phyloP scores from a whole-genome alignment of 306 rosid genomes.

The Trichosanthes cucumerina region DNA sequence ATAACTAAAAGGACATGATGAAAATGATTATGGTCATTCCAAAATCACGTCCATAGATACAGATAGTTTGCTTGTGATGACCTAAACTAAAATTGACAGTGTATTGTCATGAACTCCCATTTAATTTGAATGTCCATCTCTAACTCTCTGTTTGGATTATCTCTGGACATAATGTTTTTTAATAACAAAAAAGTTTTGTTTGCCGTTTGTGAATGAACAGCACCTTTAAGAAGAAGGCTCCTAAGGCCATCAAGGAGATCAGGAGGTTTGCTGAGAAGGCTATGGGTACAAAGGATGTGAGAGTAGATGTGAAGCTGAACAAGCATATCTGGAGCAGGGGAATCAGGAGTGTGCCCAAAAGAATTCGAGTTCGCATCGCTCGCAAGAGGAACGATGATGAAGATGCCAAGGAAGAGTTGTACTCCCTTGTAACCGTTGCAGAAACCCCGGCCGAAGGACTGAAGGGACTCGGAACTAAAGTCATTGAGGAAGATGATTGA shows the following conservation, averaged over 20 bases:
- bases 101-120: neutral
- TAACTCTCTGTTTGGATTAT: neutral
- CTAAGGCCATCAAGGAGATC: constrained; percentile 35
- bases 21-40: too few relatives aligned
- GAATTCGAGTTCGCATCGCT: constrained; percentile 19
- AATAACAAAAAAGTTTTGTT: too few relatives aligned
- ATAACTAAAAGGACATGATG: too few relatives aligned
- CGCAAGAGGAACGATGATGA: constrained; percentile 25
- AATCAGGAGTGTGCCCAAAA: constrained; percentile 25
- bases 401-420: constrained; percentile 28
- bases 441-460: constrained; percentile 20
- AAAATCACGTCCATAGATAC: neutral
- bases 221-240: constrained; percentile 37
- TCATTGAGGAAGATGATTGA: constrained; percentile 30
- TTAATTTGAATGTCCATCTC: neutral
- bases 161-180: neutral
- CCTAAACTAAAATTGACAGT: neutral
- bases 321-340: constrained; percentile 24
- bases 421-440: constrained; percentile 22
- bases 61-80: neutral
- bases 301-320: constrained; percentile 28
- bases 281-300: constrained; percentile 21
- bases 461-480: constrained; percentile 22
- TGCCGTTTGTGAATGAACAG: constrained; percentile 3
- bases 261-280: constrained; percentile 27